These are phyloP conservation scores for Cephaloascus albidus DNA, from an alignment of 805 yeast genomes.

Conservation along the genomic window DNA sequence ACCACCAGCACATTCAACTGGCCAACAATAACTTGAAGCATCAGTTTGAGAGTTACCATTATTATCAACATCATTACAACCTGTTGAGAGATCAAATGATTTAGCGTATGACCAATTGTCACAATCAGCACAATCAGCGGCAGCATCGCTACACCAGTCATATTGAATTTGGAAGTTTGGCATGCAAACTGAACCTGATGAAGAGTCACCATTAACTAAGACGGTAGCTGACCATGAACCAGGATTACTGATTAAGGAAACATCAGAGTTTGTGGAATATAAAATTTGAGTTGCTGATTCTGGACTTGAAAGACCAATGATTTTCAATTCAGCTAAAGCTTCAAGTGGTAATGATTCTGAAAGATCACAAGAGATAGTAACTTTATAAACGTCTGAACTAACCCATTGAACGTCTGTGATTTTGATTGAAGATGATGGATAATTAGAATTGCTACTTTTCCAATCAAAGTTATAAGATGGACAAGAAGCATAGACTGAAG, in stretches of 20 bases:
- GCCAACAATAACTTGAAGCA: background rate
- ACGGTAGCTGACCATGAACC: background rate
- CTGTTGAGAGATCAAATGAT: background rate
- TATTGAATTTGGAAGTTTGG: constrained; percentile 1
- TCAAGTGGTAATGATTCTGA: background rate
- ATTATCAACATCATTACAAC: background rate
- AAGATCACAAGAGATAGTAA: background rate
- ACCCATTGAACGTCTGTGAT: background rate
- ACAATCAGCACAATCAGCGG: background rate
- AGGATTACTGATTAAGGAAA: background rate
- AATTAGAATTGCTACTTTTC: background rate
- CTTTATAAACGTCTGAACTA: background rate
- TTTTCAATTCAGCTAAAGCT: background rate
- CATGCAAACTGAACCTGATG: background rate
- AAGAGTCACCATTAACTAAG: background rate
- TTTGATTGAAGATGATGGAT: background rate
- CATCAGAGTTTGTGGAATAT: background rate
- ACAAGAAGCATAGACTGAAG: background rate
- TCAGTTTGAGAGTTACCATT: background rate
- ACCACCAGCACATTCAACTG: background rate
- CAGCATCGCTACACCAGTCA: background rate
- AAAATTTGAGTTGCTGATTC: background rate
- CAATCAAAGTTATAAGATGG: background rate
- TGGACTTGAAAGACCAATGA: background rate
- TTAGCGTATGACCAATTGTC: background rate